Evolutionary conservation across 2,329 filamentous ascomycete genomes (phyloP), one percentile per base, ranked within the genome.

Genomic region (Annulohypoxylon truncatum): DNA sequence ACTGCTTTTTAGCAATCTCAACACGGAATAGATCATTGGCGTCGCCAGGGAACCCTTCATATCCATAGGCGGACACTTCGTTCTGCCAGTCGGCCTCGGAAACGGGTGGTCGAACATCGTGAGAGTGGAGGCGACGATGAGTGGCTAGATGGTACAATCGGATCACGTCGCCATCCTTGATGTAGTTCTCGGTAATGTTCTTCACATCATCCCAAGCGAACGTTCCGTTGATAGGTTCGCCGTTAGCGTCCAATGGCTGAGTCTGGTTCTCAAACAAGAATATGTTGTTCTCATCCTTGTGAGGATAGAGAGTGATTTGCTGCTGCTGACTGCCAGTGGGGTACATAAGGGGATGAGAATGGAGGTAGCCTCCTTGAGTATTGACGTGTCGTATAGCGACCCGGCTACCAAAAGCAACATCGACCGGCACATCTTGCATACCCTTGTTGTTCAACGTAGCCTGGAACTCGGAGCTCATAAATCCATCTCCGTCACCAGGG

Each of bases 391-490:
- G 92, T 73, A 99, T 87, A 69, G 85, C 90, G 74, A 99, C 87
- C 69, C 92, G 89, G 78, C 94, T 97, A 64, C 96, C 96, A 75
- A 96, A 91, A 26, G 92, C 90, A 63, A 99, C 91, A 80, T 99
- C 94, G 28, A 92, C 96, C 1, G 96, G 91, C 4, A 97, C 94
- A 79, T 97, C 94, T 77, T 93, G 90, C 96, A 99, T 99, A 56
- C 88, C 90, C 84, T 98, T 99, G 75, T 90, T 94, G 82, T 98
- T 99, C 71, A 99, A 85, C 1, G 96, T 98, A 29, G 96, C 92
- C 82, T 99, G 96, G 84, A 99, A 99, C 77, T 99, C 96, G 59
- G 95, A 97, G 77, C 94, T 97, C 96, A 99, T 99, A 84, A 99
- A 99, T 59, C 96, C 96, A 79, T 99, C 96, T 58, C 96, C 96